Conservation (phyloP, 441 rosid genomes). For the Mallotus japonicus region DNA sequence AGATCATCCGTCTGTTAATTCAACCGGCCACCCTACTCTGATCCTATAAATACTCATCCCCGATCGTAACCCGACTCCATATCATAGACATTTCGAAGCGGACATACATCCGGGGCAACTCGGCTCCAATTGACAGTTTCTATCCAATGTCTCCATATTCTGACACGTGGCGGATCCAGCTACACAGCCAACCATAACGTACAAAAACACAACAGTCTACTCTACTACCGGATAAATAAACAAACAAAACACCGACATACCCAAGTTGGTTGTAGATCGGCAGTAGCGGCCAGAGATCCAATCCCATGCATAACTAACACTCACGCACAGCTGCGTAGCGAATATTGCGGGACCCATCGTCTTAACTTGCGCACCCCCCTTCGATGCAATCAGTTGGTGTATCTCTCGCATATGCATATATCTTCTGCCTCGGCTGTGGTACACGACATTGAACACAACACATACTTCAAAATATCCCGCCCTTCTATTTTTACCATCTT, state of each 20-base stretch:
- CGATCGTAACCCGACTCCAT: not conserved
- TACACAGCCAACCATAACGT: not conserved
- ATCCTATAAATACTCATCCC: no score
- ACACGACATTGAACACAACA: conserved; percentile 14
- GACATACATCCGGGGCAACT: not conserved
- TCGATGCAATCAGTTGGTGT: conserved; percentile 15
- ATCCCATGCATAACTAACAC: not conserved
- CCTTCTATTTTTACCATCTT: conserved; percentile 26
- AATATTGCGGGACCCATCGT: not conserved
- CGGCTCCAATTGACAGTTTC: not conserved
- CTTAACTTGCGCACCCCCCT: conserved; percentile 25
- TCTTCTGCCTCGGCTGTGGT: not conserved
- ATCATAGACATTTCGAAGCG: not conserved
- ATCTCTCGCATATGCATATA: not conserved
- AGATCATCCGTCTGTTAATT: not conserved
- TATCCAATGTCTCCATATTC: not conserved
- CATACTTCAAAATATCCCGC: conserved; percentile 32
- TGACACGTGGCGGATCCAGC: no score
- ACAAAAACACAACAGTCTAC: not conserved
- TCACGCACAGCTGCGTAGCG: not conserved
- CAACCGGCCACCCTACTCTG: no score
- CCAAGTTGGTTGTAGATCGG: not conserved
- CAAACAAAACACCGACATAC: conserved; percentile 5
- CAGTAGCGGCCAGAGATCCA: not conserved
- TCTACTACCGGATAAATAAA: not conserved